phyloP scores from a whole-genome alignment of 768 basidiomycete genomes.

The Termitomyces sp. region DNA sequence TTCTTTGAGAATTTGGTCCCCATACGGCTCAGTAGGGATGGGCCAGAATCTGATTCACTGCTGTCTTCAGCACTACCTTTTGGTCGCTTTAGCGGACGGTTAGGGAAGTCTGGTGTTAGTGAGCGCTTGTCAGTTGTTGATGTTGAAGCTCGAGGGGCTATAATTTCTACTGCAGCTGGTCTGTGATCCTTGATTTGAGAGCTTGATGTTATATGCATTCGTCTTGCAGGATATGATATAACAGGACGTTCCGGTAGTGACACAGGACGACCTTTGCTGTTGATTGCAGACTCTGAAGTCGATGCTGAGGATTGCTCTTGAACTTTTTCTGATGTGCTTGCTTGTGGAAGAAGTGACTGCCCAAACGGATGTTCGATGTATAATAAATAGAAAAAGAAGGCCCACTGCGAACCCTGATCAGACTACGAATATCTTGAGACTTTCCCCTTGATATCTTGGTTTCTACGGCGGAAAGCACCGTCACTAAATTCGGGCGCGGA shows the following conservation, averaged over 20 bases:
- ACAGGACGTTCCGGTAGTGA: slow-evolving; percentile 6
- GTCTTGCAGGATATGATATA: slow-evolving; percentile 6
- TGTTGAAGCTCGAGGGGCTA: not conserved
- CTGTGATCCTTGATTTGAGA: slow-evolving; percentile 2
- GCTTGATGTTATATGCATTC: slow-evolving; percentile 10
- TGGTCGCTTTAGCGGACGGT: slow-evolving; percentile 30
- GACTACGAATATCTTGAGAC: slow-evolving; percentile 29
- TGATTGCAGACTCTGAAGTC: not conserved
- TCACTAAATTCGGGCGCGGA: slow-evolving; percentile 32
- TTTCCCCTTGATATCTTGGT: slow-evolving; percentile 17
- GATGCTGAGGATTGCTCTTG: slow-evolving; percentile 8
- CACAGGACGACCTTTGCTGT: slow-evolving; percentile 1
- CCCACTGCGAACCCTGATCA: slow-evolving; percentile 56
- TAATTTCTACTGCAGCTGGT: not conserved
- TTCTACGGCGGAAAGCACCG: slow-evolving; percentile 27
- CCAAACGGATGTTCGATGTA: slow-evolving; percentile 38
- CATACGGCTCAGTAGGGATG: slow-evolving; percentile 41
- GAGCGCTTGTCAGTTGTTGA: slow-evolving; percentile 11
- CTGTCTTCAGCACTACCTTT: slow-evolving; percentile 17
- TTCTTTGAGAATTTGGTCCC: slow-evolving; percentile 11
- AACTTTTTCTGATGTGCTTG: slow-evolving; percentile 4
- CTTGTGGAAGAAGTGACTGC: slow-evolving; percentile 31
- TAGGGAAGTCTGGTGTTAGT: slow-evolving; percentile 20
- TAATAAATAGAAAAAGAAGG: slow-evolving; percentile 30
- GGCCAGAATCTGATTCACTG: slow-evolving; percentile 16